These are phyloP conservation scores for Stephania japonica DNA, from an alignment of 164 flowering plant genomes.

Conservation along the genomic window DNA sequence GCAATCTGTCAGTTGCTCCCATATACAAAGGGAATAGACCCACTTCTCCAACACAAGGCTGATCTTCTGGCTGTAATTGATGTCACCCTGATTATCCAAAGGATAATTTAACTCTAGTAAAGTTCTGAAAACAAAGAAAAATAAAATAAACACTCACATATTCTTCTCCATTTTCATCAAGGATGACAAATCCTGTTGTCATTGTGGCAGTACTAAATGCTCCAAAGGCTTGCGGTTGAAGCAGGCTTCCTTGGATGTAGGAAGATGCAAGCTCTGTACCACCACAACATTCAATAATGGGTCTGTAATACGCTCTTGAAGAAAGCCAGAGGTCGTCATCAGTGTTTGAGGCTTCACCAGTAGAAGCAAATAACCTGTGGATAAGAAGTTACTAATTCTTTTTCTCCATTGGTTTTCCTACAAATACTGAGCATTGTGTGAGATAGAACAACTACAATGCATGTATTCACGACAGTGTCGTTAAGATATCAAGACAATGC, in stretches of 20 bases:
- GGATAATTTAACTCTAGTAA: neutral
- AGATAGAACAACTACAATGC: too few species aligned
- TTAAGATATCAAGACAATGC: too few species aligned
- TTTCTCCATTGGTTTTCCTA: neutral
- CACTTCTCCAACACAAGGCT: constrained; percentile 81
- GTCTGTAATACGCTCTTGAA: constrained; percentile 69
- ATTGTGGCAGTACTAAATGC: constrained; percentile 75
- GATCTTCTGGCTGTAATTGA: constrained; percentile 66
- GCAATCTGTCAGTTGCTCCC: constrained; percentile 80
- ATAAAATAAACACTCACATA: constrained; percentile 48
- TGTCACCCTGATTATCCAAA: neutral
- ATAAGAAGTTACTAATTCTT: neutral
- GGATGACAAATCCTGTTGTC: constrained; percentile 73
- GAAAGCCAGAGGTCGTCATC: constrained; percentile 98
- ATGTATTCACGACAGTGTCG: too few species aligned
- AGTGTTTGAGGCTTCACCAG: constrained; percentile 84
- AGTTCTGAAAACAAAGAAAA: neutral
- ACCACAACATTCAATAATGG: constrained; percentile 86
- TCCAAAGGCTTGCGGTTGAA: constrained; percentile 94
- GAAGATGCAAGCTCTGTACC: constrained; percentile 85
- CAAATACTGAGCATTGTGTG: neutral
- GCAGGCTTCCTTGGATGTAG: constrained; percentile 55
- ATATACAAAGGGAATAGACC: constrained; percentile 63
- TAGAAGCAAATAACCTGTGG: constrained; percentile 63
- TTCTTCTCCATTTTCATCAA: constrained; percentile 71